These are phyloP conservation scores for Sugiyamaella floridensis DNA, from an alignment of 805 yeast species.

Conservation along the genomic window DNA sequence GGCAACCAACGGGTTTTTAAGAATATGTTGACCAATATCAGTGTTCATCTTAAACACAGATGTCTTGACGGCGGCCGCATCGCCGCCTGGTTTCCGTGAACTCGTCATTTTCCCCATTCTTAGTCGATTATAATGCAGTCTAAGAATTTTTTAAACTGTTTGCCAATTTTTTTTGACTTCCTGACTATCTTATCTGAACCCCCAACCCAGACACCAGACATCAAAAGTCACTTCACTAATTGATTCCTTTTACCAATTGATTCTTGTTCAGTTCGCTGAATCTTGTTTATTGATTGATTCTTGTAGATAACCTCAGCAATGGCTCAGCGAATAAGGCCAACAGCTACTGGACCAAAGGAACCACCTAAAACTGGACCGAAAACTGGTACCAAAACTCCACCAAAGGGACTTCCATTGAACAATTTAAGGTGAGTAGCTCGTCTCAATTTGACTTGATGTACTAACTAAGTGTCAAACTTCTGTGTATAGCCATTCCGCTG, in stretches of 20 bases:
- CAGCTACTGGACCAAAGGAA: background rate
- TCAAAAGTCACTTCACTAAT: no score
- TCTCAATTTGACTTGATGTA: background rate
- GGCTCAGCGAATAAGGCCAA: background rate
- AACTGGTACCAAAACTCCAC: background rate
- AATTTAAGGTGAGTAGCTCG: background rate
- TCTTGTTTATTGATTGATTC: no score
- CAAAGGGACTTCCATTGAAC: background rate
- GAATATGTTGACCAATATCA: slow-evolving; percentile 91
- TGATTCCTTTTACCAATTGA: background rate
- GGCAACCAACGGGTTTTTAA: slow-evolving; percentile 93
- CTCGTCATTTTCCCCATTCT: slow-evolving; percentile 29
- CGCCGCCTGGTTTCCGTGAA: slow-evolving; percentile 16
- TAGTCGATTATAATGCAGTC: background rate
- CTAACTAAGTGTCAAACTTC: slow-evolving; percentile 22
- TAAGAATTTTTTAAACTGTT: background rate
- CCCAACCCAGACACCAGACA: background rate
- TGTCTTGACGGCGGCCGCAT: slow-evolving; percentile 20
- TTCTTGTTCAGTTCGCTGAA: no score
- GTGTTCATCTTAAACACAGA: slow-evolving; percentile 92
- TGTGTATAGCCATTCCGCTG: slow-evolving; percentile 28
- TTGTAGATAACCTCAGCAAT: no score
- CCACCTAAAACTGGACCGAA: background rate
- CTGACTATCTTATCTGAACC: background rate
- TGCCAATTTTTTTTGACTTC: background rate